Percentiles rank a stretch among this genome's conserved stretches.
Evolutionary conservation across 2,329 filamentous ascomycete species (phyloP).

Genomic region (Mycosphaerella sp.): DNA sequence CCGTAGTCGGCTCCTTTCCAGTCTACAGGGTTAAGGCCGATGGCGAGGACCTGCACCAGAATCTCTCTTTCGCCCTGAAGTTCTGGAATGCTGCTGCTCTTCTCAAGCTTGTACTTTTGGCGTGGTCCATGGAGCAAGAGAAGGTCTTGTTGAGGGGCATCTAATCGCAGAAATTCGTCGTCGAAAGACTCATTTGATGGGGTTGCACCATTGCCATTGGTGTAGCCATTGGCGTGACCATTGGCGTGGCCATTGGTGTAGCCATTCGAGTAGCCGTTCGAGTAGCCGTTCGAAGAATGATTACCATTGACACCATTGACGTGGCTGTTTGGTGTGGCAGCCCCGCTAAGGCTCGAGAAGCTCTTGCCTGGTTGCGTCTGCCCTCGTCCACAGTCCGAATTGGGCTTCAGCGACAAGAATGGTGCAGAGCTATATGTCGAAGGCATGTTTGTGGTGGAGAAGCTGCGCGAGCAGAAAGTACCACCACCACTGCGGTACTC

Average conservation of each 20-base stretch:
- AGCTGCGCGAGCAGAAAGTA: neutral
- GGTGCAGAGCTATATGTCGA: constrained; percentile 21
- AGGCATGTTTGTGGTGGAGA: constrained; percentile 18
- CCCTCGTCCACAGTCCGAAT: constrained; percentile 24
- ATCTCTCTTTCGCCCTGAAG: constrained; percentile 46
- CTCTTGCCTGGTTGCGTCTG: constrained; percentile 15
- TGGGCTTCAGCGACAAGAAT: constrained; percentile 26
- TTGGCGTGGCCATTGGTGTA: constrained; percentile 2
- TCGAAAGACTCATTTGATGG: constrained; percentile 5
- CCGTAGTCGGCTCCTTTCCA: constrained; percentile 65
- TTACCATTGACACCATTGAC: constrained; percentile 11
- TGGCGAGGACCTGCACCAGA: constrained; percentile 56
- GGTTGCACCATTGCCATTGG: constrained; percentile 14
- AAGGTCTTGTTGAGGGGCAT: constrained; percentile 31
- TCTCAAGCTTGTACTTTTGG: constrained; percentile 33
- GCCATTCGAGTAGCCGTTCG: constrained; percentile 9
- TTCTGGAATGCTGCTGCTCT: constrained; percentile 28
- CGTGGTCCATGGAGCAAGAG: constrained; percentile 33
- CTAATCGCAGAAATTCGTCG: constrained; percentile 31
- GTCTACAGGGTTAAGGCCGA: constrained; percentile 71
- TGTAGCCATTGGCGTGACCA: constrained; percentile 17
- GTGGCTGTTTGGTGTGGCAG: constrained; percentile 15
- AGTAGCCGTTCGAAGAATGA: constrained; percentile 6
- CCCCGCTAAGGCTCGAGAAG: constrained; percentile 19
- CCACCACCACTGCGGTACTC: neutral